Percentiles rank a stretch among this genome's conserved stretches.
phyloP scores from a whole-genome alignment of 2,329 filamentous ascomycete species.

The Mariannaea elegans region DNA sequence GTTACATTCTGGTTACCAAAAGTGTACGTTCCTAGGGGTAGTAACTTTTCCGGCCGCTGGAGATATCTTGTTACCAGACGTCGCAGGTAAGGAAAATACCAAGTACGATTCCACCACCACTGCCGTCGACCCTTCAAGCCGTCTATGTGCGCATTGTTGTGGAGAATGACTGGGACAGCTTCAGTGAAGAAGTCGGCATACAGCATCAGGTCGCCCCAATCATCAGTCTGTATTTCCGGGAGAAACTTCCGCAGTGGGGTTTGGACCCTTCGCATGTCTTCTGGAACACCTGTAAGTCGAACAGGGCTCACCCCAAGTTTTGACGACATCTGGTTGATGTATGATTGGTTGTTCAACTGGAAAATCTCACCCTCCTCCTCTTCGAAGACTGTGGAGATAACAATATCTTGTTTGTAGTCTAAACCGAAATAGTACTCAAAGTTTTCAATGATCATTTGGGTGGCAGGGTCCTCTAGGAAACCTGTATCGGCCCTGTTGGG shows the following conservation, averaged over 20 bases:
- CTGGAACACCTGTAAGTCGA: constrained; percentile 8
- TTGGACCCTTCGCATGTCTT: constrained; percentile 10
- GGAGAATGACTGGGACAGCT: constrained; percentile 24
- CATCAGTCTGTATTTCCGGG: not conserved
- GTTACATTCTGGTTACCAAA: not conserved
- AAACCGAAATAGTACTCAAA: constrained; percentile 33
- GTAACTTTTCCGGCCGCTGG: not conserved
- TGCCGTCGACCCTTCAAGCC: constrained; percentile 22
- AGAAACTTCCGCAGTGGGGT: constrained; percentile 4
- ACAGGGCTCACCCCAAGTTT: not conserved
- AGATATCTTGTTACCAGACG: constrained; percentile 9
- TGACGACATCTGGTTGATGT: constrained; percentile 15
- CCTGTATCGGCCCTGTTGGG: not conserved
- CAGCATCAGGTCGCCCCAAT: constrained; percentile 30
- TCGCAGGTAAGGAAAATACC: constrained; percentile 30
- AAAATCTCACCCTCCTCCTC: constrained; percentile 29
- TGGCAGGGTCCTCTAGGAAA: not conserved
- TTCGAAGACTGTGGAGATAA: constrained; percentile 29
- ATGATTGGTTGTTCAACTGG: constrained; percentile 17
- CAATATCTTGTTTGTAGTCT: constrained; percentile 29
- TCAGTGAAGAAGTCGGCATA: constrained; percentile 32
- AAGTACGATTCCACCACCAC: constrained; percentile 30
- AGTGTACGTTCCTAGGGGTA: not conserved
- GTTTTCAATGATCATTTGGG: constrained; percentile 3
- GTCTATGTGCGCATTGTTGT: constrained; percentile 29